Evolutionary conservation across 352 stramenopile genomes (phyloP), one percentile per base, ranked within the genome.

Genomic region (Pythium utonaiense): DNA sequence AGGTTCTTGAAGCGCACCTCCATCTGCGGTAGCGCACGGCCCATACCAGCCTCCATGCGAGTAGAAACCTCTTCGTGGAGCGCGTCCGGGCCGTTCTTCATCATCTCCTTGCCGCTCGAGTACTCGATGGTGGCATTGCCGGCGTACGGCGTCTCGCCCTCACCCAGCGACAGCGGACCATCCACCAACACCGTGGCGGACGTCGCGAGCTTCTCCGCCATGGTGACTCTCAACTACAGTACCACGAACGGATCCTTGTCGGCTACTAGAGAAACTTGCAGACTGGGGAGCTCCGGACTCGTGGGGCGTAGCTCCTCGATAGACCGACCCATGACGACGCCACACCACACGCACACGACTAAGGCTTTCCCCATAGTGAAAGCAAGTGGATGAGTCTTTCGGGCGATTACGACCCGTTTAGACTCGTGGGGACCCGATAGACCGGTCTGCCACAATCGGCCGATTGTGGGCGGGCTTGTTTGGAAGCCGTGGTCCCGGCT

Each of bases 1-100:
- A 89, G 6, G 51, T 66, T 65, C 58, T 67, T 69, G 57, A 88
- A 86, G 22, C 75, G 80, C 31, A 89, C 67, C 48, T 89, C 80
- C 64, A 86, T 77, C 41, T 87, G 75, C 6, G 77, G 80, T 49
- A 86, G 69, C n/a, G 66, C 64, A 16, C 69, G 64, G 28, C 77
- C 77, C 31, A 82, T 65, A 6, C 66, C 63, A 1, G 56, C 62
- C 50, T 87, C 75, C 33, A 84, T 63, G 49, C 75, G 73, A 60
- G 65, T 49, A 9, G 66, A 69, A 27, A 84, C 55, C 47, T 80
- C 53, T 44, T 74, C 56, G 48, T 83, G 73, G 34, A 84, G 62
- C 17, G 62, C 69, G 48, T 81, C 61, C 0, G 75, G 68, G 1
- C 74, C 77, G 9, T 62, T 49, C 25, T 51, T 52, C 58, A 65